These are phyloP conservation scores for Teunomyces kruisii DNA, from an alignment of 805 yeast species.

Conservation along the genomic window DNA sequence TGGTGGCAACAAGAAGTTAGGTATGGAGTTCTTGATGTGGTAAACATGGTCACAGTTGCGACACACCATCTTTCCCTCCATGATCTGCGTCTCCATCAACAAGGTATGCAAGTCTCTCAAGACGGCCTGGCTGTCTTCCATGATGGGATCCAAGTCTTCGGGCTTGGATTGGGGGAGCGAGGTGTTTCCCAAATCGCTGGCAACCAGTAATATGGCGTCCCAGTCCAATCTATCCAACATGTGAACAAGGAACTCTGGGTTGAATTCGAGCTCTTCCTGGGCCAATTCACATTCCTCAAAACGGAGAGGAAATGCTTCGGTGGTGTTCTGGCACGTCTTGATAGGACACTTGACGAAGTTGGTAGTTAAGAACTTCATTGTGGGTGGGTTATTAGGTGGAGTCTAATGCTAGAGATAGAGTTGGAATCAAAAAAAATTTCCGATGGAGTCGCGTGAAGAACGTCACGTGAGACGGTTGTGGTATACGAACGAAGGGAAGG, in stretches of 20 bases:
- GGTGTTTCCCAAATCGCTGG: slow-evolving; percentile 55
- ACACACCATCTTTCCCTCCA: slow-evolving; percentile 89
- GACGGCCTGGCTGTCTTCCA: slow-evolving; percentile 52
- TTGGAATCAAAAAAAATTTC: not conserved
- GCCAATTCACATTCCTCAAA: slow-evolving; percentile 68
- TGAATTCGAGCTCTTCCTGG: slow-evolving; percentile 77
- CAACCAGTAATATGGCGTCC: slow-evolving; percentile 78
- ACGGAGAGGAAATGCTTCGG: slow-evolving; percentile 76
- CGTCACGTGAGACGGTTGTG: too few relatives aligned
- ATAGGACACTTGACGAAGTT: slow-evolving; percentile 95
- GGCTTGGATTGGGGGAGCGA: slow-evolving; percentile 52
- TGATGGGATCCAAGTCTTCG: slow-evolving; percentile 49
- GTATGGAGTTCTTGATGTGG: slow-evolving; percentile 88
- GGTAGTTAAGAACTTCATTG: slow-evolving; percentile 94
- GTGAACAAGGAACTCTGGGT: slow-evolving; percentile 73
- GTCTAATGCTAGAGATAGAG: not conserved
- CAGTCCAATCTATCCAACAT: slow-evolving; percentile 85
- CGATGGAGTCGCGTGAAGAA: slow-evolving; percentile 2
- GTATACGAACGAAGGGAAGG: too few relatives aligned
- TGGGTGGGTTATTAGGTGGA: not conserved
- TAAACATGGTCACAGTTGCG: slow-evolving; percentile 82
- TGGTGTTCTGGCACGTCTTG: slow-evolving; percentile 70
- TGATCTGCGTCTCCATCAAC: slow-evolving; percentile 80
- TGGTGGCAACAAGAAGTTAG: slow-evolving; percentile 92
- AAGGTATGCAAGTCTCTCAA: slow-evolving; percentile 75